phyloP scores from a whole-genome alignment of 2,329 filamentous ascomycete genomes.

The Emergomyces orientalis region DNA sequence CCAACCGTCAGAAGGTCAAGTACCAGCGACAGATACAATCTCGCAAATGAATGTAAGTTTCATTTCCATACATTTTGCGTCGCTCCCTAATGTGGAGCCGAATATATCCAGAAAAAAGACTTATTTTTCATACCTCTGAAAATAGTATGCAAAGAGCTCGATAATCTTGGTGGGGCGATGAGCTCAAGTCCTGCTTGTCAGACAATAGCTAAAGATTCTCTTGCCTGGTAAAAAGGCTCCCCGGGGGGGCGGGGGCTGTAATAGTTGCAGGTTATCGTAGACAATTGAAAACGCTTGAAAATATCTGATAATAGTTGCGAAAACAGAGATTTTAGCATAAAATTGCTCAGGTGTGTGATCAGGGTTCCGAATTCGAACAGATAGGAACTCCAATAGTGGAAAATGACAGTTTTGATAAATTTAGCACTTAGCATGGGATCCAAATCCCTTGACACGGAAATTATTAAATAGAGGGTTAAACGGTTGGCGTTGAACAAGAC shows the following conservation, averaged over 20 bases:
- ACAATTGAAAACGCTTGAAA: not conserved
- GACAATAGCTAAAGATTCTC: not conserved
- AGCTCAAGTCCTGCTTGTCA: not conserved
- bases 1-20: conserved; percentile 8
- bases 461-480: no score
- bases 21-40: conserved; percentile 6
- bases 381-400: no score
- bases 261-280: not conserved
- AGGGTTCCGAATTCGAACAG: not conserved
- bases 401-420: no score
- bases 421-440: no score
- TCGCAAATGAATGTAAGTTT: conserved; percentile 5
- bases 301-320: not conserved
- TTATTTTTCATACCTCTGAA: not conserved
- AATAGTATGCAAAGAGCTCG: conserved; percentile 20
- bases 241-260: not conserved
- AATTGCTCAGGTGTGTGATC: not conserved
- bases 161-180: conserved; percentile 9
- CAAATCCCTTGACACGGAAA: no score
- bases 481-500: not conserved
- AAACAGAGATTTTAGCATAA: no score
- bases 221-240: conserved; percentile 3
- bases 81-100: not conserved
- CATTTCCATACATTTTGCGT: not conserved
- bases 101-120: not conserved